These are phyloP conservation scores for Tolypocladium ovalisporum DNA, from an alignment of 2,329 filamentous ascomycete species.

Conservation along the genomic window DNA sequence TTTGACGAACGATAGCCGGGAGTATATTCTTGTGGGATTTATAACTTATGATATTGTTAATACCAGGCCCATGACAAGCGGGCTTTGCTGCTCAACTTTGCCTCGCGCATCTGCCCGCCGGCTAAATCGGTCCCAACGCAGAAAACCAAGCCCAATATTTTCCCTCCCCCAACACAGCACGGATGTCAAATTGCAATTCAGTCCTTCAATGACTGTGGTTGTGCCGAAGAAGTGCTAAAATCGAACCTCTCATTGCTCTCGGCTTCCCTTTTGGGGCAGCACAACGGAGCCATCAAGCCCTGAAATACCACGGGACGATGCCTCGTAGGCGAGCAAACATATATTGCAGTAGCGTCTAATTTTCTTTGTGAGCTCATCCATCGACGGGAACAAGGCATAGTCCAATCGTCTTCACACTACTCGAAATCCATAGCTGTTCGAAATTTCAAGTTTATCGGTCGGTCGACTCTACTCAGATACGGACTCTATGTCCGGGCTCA, in stretches of 20 bases:
- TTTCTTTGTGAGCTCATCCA: background rate
- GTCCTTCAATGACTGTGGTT: conserved; percentile 76
- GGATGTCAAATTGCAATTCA: conserved; percentile 99
- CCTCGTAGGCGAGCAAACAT: conserved; percentile 18
- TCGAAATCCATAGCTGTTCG: too few species aligned
- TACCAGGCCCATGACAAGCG: background rate
- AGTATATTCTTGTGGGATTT: background rate
- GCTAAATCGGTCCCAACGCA: background rate
- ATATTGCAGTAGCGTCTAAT: background rate
- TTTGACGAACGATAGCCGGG: background rate
- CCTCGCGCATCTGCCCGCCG: background rate
- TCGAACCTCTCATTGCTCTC: conserved; percentile 28
- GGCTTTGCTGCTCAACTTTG: background rate
- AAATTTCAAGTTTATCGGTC: background rate
- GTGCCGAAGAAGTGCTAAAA: conserved; percentile 99
- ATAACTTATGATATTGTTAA: background rate
- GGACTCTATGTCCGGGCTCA: background rate
- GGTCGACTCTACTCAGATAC: background rate
- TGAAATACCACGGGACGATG: background rate
- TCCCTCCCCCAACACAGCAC: conserved; percentile 47
- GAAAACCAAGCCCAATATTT: background rate
- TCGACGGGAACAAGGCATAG: background rate
- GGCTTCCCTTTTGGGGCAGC: conserved; percentile 10
- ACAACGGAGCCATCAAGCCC: conserved; percentile 1
- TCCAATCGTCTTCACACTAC: background rate